A percentile compares a stretch with the other conserved stretches of the same genome.
These are phyloP conservation scores for Russula abietina DNA, from an alignment of 768 basidiomycete genomes.

Conservation along the genomic window DNA sequence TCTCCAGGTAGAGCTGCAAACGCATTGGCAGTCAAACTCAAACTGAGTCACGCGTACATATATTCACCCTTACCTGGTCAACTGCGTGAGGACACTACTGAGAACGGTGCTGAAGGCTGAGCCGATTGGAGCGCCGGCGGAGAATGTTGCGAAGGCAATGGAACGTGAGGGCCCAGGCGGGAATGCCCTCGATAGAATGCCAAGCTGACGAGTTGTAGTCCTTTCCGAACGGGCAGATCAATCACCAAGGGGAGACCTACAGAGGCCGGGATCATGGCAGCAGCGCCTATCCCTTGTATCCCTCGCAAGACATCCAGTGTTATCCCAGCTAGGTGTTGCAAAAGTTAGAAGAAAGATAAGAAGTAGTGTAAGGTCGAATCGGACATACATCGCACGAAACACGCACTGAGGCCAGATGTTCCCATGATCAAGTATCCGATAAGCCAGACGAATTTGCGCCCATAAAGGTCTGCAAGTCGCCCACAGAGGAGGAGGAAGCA, in stretches of 20 bases:
- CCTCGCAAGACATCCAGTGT: conserved; percentile 68
- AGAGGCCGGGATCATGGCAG: conserved; percentile 68
- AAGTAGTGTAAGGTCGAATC: background rate
- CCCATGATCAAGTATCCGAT: conserved; percentile 49
- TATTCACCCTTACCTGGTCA: conserved; percentile 13
- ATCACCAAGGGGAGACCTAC: conserved; percentile 36
- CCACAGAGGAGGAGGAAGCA: conserved; percentile 75
- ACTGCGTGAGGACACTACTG: conserved; percentile 62
- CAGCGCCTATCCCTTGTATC: conserved; percentile 73
- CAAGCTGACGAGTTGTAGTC: conserved; percentile 42
- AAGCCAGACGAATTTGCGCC: conserved; percentile 63
- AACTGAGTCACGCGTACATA: no score
- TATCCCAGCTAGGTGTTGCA: conserved; percentile 41
- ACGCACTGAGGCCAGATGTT: conserved; percentile 57
- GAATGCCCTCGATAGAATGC: conserved; percentile 78
- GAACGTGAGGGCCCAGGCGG: conserved; percentile 61
- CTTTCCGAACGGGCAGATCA: conserved; percentile 5
- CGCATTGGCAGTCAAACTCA: background rate
- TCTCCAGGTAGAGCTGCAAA: conserved; percentile 50
- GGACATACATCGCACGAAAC: conserved; percentile 49
- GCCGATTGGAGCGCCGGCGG: conserved; percentile 80
- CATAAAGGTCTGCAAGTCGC: conserved; percentile 73
- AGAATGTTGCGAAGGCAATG: conserved; percentile 75
- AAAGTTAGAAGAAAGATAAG: background rate
- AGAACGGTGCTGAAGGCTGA: conserved; percentile 62